Evolutionary conservation across 768 basidiomycete species (phyloP), one percentile per base, ranked within the genome.

Genomic region (Panaeolus papilionaceus): DNA sequence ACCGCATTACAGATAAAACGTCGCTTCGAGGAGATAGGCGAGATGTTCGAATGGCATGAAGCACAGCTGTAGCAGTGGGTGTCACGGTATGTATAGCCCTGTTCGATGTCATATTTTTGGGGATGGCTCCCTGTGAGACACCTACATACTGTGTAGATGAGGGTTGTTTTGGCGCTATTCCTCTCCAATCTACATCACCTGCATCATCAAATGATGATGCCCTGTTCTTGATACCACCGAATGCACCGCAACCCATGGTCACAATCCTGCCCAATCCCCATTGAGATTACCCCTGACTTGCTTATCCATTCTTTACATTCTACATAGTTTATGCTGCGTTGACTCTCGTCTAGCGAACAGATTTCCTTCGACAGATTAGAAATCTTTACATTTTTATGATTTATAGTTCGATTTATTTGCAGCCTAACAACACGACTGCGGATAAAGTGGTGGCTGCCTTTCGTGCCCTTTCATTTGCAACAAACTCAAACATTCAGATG

Each of bases 1-100:
- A 58, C 54, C 28, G 26, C 14, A 23, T 58, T 58, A 58, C 54
- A 37, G 54, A 58, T 37, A 37, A 16, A 37, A 58, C 54, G 6
- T 58, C 54, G 54, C 54, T 58, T 58, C 54, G 54, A 58, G 14
- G 20, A 28, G 54, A 58, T 58, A 58, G 54, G 28, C 12, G 14
- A 33, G 54, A 28, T 58, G 54, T 58, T 58, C 28, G 54, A 33
- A 58, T 58, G 54, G 6, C 33, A 58, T 33, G 7, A 28, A 58
- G 26, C 14, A 14, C 10, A 7, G 16, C 12, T 33, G 12, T 14
- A 9, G 33, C 8, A 14, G 14, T 9, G 16, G 16, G 12, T 9
- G 54, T 28, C 33, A 33, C 33, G 54, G 54, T 16, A 37, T 58
- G 26, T 37, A 28, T 58, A 28, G 6, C 20, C 16, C 26, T 28